Percentiles rank a stretch among this genome's conserved stretches.
phyloP scores from a whole-genome alignment of 805 yeast genomes.

The Wickerhamiella galacta region DNA sequence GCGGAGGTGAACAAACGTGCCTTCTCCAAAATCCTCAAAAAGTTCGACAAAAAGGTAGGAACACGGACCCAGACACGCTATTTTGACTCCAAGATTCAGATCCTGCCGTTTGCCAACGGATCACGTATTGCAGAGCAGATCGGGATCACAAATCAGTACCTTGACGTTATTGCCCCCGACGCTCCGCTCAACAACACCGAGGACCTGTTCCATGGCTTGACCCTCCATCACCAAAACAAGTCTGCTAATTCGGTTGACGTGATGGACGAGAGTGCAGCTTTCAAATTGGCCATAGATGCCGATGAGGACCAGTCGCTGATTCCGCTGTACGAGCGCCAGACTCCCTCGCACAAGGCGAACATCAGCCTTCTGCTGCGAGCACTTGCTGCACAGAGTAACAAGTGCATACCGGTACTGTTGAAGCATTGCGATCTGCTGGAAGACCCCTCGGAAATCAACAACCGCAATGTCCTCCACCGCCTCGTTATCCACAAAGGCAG shows the following conservation, averaged over 20 bases:
- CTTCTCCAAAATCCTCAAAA: conserved; percentile 72
- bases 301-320: conserved; percentile 33
- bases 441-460: conserved; percentile 59
- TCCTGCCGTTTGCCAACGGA: conserved; percentile 66
- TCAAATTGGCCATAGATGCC: conserved; percentile 18
- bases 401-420: conserved; percentile 42
- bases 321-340: conserved; percentile 26
- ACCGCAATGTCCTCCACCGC: conserved; percentile 74
- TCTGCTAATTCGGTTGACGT: conserved; percentile 3
- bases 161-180: conserved; percentile 18
- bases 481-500: conserved; percentile 67
- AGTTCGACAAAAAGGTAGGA: conserved; percentile 69
- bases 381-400: conserved; percentile 13
- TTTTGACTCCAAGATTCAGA: conserved; percentile 48
- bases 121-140: conserved; percentile 38
- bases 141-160: conserved; percentile 17
- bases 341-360: conserved; percentile 34
- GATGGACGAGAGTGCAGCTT: conserved; percentile 1
- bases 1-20: conserved; percentile 88
- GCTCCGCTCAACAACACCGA: conserved; percentile 4
- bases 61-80: conserved; percentile 40
- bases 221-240: not conserved
- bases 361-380: conserved; percentile 11
- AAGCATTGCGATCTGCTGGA: conserved; percentile 33
- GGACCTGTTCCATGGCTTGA: conserved; percentile 6